A percentile compares a stretch with the other conserved stretches of the same genome.
Conservation (phyloP, 225 moss, liverwort and hornwort genomes). For the Bryoerythrophyllum caledonicum region DNA sequence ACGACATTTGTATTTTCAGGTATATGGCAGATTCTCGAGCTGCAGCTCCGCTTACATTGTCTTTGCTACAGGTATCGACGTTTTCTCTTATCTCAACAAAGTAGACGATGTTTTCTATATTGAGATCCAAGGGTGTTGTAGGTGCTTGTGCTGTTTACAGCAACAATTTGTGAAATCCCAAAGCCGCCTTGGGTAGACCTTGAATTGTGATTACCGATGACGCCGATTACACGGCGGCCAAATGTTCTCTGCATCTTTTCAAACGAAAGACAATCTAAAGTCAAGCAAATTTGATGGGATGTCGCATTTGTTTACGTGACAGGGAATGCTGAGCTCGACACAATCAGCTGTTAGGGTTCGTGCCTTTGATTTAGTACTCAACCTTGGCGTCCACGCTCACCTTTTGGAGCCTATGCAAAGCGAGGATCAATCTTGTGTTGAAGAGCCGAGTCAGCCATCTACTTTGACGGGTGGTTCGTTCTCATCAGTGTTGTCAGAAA, state of each 20-base stretch:
- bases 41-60: slow-evolving; percentile 91
- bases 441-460: slow-evolving; percentile 62
- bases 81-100: background rate
- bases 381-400: slow-evolving; percentile 98
- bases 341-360: slow-evolving; percentile 85
- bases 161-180: slow-evolving; percentile 17
- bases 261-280: too few relatives aligned
- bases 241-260: slow-evolving; percentile 3
- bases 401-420: slow-evolving; percentile 96
- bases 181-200: slow-evolving; percentile 3
- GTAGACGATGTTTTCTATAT: slow-evolving; percentile 9
- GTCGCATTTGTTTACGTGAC: slow-evolving; percentile 28
- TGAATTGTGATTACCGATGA: slow-evolving; percentile 13
- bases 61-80: slow-evolving; percentile 76
- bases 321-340: slow-evolving; percentile 89
- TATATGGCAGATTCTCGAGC: slow-evolving; percentile 89
- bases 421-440: slow-evolving; percentile 79
- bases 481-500: slow-evolving; percentile 71
- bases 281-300: background rate
- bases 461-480: slow-evolving; percentile 84
- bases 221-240: background rate
- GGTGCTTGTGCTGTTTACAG: slow-evolving; percentile 7
- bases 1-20: slow-evolving; percentile 50
- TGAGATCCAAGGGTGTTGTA: slow-evolving; percentile 14
- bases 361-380: slow-evolving; percentile 92